phyloP scores from a whole-genome alignment of 164 flowering plant species.

The Tetrastigma voinierianum region DNA sequence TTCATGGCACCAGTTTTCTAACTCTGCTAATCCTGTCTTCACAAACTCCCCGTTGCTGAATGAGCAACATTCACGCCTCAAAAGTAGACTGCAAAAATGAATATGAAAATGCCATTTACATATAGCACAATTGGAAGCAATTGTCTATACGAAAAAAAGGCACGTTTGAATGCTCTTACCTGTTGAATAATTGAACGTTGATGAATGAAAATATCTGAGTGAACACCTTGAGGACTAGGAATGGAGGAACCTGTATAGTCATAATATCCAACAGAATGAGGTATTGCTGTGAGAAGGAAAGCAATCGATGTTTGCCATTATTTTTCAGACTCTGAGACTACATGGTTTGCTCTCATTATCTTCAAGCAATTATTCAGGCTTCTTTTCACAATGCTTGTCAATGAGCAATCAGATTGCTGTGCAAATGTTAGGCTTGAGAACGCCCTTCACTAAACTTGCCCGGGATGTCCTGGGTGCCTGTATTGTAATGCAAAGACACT shows the following conservation, averaged over 20 bases:
- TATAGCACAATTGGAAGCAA: background rate
- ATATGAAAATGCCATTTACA: no score
- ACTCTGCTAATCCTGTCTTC: no score
- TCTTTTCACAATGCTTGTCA: slow-evolving; percentile 81
- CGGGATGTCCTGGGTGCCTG: slow-evolving; percentile 83
- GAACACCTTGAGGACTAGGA: slow-evolving; percentile 64
- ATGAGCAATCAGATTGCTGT: slow-evolving; percentile 80
- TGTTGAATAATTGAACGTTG: slow-evolving; percentile 77
- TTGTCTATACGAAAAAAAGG: background rate
- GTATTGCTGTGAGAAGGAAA: background rate
- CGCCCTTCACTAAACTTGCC: slow-evolving; percentile 72
- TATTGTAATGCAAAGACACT: slow-evolving; percentile 6
- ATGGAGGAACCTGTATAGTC: slow-evolving; percentile 60
- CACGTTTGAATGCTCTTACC: slow-evolving; percentile 30
- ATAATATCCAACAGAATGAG: slow-evolving; percentile 5
- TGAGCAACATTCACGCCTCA: no score
- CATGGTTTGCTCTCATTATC: slow-evolving; percentile 67
- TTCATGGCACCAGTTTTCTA: no score
- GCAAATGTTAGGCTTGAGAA: slow-evolving; percentile 76
- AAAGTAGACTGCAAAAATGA: no score
- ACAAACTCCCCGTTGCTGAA: no score
- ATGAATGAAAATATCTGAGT: slow-evolving; percentile 73
- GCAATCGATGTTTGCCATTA: background rate
- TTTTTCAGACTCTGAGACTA: slow-evolving; percentile 23
- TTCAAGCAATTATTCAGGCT: slow-evolving; percentile 52